phyloP scores from a whole-genome alignment of 2,329 filamentous ascomycete genomes.

The Cadophora malorum region DNA sequence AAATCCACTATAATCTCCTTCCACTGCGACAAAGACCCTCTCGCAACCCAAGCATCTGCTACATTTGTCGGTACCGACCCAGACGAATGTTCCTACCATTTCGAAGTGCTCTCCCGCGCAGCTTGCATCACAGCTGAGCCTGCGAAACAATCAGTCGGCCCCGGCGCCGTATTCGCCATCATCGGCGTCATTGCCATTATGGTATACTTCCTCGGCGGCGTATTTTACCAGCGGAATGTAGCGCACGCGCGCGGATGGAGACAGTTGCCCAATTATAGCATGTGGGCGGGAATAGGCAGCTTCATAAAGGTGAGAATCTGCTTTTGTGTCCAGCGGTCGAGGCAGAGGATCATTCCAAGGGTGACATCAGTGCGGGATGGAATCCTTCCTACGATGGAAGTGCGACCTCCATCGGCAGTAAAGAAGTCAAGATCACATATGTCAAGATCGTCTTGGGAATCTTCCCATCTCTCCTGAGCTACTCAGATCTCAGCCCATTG shows the following conservation, averaged over 20 bases:
- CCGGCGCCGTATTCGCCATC: conserved; percentile 84
- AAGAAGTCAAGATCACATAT: conserved; percentile 35
- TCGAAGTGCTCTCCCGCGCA: conserved; percentile 85
- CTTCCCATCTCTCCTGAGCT: conserved; percentile 38
- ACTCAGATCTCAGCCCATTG: conserved; percentile 28
- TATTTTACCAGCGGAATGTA: conserved; percentile 94
- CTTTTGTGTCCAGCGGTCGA: conserved; percentile 41
- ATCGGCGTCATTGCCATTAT: conserved; percentile 79
- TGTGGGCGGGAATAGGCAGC: conserved; percentile 87
- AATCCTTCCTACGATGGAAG: conserved; percentile 44
- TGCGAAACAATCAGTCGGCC: conserved; percentile 73
- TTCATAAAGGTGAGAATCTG: conserved; percentile 74
- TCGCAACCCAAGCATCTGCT: conserved; percentile 69
- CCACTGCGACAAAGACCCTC: conserved; percentile 85
- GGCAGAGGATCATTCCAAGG: conserved; percentile 39
- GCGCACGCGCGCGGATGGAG: conserved; percentile 94
- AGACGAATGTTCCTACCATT: conserved; percentile 94
- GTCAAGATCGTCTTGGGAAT: conserved; percentile 41
- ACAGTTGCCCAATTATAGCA: conserved; percentile 90
- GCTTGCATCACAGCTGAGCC: conserved; percentile 75
- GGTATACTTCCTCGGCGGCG: conserved; percentile 89
- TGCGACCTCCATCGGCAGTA: conserved; percentile 34
- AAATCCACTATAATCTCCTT: conserved; percentile 93
- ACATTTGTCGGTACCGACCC: conserved; percentile 85
- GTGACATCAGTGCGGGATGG: conserved; percentile 44